Percentiles rank a stretch among this genome's conserved stretches.
phyloP scores from a whole-genome alignment of 345 rosid species.

The Ceriops zippeliana region DNA sequence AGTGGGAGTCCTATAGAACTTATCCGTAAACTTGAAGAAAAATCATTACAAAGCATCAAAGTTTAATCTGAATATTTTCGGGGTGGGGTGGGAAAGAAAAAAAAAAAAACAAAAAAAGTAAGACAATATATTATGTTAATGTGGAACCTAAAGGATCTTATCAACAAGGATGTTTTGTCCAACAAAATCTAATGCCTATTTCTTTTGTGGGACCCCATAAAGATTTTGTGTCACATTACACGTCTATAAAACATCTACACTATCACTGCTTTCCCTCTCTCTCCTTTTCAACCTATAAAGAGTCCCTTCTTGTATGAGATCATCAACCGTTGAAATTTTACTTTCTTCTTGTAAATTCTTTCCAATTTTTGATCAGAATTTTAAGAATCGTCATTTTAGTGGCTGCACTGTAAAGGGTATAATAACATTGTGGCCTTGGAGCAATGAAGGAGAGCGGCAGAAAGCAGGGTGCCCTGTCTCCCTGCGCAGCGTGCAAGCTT shows the following conservation, averaged over 20 bases:
- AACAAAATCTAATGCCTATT: constrained; percentile 41
- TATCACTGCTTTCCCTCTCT: constrained; percentile 1
- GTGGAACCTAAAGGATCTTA: constrained; percentile 36
- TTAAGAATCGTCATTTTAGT: no score
- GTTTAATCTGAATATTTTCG: no score
- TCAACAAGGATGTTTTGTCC: constrained; percentile 45
- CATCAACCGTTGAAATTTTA: neutral
- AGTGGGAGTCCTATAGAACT: no score
- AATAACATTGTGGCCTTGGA: neutral
- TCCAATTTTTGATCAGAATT: no score
- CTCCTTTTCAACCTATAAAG: neutral
- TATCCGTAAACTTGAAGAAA: no score
- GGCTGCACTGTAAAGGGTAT: no score
- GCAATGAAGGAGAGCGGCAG: constrained; percentile 46
- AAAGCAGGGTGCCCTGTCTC: constrained; percentile 57
- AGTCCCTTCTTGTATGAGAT: no score
- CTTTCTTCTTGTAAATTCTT: no score
- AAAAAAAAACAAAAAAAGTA: neutral
- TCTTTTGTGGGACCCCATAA: constrained; percentile 38
- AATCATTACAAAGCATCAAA: no score
- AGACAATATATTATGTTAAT: constrained; percentile 18
- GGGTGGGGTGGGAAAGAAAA: no score
- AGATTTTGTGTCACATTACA: constrained; percentile 36
- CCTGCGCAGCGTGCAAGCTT: constrained; percentile 93
- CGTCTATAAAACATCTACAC: constrained; percentile 40